A percentile compares a stretch with the other conserved stretches of the same genome.
phyloP scores from a whole-genome alignment of 2,329 filamentous ascomycete genomes.

The Monosporascus sp. region DNA sequence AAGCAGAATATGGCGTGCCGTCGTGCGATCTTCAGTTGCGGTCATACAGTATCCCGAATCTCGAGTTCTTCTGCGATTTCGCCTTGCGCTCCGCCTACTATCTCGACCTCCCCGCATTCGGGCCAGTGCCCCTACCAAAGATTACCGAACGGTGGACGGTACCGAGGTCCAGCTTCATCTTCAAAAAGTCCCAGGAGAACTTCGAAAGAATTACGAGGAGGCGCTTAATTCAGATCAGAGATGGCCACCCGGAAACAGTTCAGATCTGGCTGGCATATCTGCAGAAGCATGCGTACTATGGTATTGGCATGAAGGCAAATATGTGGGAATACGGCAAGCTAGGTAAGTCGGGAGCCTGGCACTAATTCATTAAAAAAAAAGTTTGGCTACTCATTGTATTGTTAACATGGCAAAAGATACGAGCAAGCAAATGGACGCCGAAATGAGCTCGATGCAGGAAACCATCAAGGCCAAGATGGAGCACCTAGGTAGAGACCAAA shows the following conservation, averaged over 20 bases:
- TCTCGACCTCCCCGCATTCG: constrained; percentile 77
- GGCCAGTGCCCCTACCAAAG: constrained; percentile 78
- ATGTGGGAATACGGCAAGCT: constrained; percentile 81
- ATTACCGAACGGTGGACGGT: constrained; percentile 94
- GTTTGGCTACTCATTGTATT: not conserved
- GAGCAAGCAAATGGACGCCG: constrained; percentile 43
- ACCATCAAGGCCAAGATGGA: constrained; percentile 47
- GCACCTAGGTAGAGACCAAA: constrained; percentile 49
- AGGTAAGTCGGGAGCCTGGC: constrained; percentile 41
- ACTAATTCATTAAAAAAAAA: too few relatives aligned
- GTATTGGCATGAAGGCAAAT: constrained; percentile 99
- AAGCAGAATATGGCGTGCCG: constrained; percentile 70
- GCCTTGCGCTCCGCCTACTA: constrained; percentile 93
- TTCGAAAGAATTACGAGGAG: constrained; percentile 88
- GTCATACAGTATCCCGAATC: constrained; percentile 82
- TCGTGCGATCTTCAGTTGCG: constrained; percentile 88
- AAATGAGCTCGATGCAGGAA: constrained; percentile 29
- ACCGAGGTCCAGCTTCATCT: constrained; percentile 80
- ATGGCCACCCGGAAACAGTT: constrained; percentile 83
- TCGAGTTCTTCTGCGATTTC: constrained; percentile 94
- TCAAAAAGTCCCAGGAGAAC: constrained; percentile 97
- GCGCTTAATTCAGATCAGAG: constrained; percentile 84
- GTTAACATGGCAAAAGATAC: constrained; percentile 34
- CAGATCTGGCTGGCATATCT: constrained; percentile 90
- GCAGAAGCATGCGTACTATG: constrained; percentile 86